Conservation (phyloP, 495 filamentous ascomycete genomes). For the Daldinia bambusicola region DNA sequence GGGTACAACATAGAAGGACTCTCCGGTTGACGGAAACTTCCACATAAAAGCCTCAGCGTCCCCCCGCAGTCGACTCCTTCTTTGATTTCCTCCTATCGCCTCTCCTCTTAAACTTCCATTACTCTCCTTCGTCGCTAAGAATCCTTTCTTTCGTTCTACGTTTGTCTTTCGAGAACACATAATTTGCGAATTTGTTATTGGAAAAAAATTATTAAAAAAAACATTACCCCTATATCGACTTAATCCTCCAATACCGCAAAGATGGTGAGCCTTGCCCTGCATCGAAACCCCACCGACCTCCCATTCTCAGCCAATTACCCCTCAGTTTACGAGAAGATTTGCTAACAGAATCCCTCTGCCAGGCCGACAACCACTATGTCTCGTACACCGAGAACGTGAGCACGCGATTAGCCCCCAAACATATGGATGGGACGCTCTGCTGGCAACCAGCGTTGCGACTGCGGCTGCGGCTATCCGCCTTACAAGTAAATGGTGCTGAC, state of each 20-base stretch:
- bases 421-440: conserved; percentile 57
- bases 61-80: conserved; percentile 36
- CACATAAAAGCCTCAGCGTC: conserved; percentile 44
- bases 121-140: conserved; percentile 15
- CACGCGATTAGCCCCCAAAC: conserved; percentile 27
- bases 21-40: conserved; percentile 34
- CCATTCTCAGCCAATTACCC: conserved; percentile 48
- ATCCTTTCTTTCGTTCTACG: conserved; percentile 15
- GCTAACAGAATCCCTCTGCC: conserved; percentile 62
- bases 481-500: conserved; percentile 36
- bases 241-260: conserved; percentile 41
- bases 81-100: conserved; percentile 12
- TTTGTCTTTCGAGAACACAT: conserved; percentile 22
- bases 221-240: conserved; percentile 13
- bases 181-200: conserved; percentile 16
- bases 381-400: conserved; percentile 74
- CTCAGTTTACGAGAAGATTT: conserved; percentile 49
- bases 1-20: conserved; percentile 8
- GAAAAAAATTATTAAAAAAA: conserved; percentile 15
- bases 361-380: conserved; percentile 61
- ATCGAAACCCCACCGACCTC: conserved; percentile 40
- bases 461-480: conserved; percentile 26
- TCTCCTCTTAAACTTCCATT: conserved; percentile 8
- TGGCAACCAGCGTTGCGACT: conserved; percentile 29
- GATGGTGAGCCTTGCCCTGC: conserved; percentile 47